phyloP scores from a whole-genome alignment of 2,329 filamentous ascomycete species.

The Pseudogymnoascus destructans region DNA sequence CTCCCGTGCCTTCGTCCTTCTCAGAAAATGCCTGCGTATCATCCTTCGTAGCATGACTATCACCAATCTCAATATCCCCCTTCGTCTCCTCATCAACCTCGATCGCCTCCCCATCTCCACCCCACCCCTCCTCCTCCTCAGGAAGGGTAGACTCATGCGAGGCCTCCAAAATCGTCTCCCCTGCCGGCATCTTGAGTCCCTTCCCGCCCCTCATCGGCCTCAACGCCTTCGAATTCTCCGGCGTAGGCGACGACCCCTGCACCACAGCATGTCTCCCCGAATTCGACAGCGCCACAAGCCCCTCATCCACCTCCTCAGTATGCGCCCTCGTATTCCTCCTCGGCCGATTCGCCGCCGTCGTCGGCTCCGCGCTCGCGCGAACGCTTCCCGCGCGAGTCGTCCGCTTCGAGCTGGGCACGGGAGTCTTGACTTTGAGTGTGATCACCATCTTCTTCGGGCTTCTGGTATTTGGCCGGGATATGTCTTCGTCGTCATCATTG shows the following conservation, averaged over 20 bases:
- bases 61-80: slow-evolving; percentile 9
- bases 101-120: slow-evolving; percentile 16
- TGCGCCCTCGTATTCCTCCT: slow-evolving; percentile 23
- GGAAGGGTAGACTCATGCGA: slow-evolving; percentile 24
- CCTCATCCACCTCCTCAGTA: slow-evolving; percentile 38
- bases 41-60: slow-evolving; percentile 17
- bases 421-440: slow-evolving; percentile 21
- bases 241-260: slow-evolving; percentile 39
- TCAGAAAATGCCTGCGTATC: slow-evolving; percentile 8
- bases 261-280: slow-evolving; percentile 45
- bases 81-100: slow-evolving; percentile 16
- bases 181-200: slow-evolving; percentile 20
- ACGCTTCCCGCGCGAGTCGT: slow-evolving; percentile 23
- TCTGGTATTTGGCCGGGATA: slow-evolving; percentile 6
- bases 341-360: slow-evolving; percentile 18
- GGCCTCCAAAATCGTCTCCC: slow-evolving; percentile 26
- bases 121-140: slow-evolving; percentile 18
- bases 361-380: slow-evolving; percentile 19
- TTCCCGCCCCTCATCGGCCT: slow-evolving; percentile 23
- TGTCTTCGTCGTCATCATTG: slow-evolving; percentile 11
- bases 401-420: slow-evolving; percentile 14
- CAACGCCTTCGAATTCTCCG: slow-evolving; percentile 34
- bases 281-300: slow-evolving; percentile 45
- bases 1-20: background rate
- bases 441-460: slow-evolving; percentile 17